Evolutionary conservation across 371 early-diverging fungal genomes (phyloP).

Genomic region (Batkoa obscura): DNA sequence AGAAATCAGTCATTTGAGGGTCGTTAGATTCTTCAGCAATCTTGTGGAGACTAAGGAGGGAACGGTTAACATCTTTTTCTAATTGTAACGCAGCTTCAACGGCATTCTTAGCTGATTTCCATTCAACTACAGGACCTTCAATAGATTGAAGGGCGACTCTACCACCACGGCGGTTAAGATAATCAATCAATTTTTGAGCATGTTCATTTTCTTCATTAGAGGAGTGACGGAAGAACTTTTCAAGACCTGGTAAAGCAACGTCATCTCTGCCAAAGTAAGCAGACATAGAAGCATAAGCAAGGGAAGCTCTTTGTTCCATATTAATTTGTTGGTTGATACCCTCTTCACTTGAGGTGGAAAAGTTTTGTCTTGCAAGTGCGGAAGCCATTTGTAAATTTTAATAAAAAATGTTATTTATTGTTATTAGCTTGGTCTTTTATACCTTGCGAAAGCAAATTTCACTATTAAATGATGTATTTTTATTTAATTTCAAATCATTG

Average conservation of each 20-base stretch:
- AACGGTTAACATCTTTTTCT: slow-evolving; percentile 43
- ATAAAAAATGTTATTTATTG: no score
- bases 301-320: slow-evolving; percentile 33
- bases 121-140: slow-evolving; percentile 22
- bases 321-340: slow-evolving; percentile 42
- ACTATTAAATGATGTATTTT: no score
- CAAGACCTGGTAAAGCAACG: slow-evolving; percentile 35
- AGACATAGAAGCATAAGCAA: slow-evolving; percentile 35
- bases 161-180: slow-evolving; percentile 40
- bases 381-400: slow-evolving; percentile 6
- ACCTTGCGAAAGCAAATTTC: no score
- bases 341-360: slow-evolving; percentile 33
- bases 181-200: slow-evolving; percentile 32
- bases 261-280: slow-evolving; percentile 28
- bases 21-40: slow-evolving; percentile 26
- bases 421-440: no score
- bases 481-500: no score
- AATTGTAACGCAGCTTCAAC: slow-evolving; percentile 42
- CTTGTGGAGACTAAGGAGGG: slow-evolving; percentile 27
- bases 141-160: slow-evolving; percentile 18
- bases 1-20: slow-evolving; percentile 27
- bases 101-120: slow-evolving; percentile 41
- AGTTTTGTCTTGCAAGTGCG: slow-evolving; percentile 43
- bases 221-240: slow-evolving; percentile 32
- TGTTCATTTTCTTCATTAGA: slow-evolving; percentile 32